Percentiles rank a stretch among this genome's conserved stretches.
Evolutionary conservation across 345 rosid species (phyloP).

Genomic region (Toxicodendron radicans): DNA sequence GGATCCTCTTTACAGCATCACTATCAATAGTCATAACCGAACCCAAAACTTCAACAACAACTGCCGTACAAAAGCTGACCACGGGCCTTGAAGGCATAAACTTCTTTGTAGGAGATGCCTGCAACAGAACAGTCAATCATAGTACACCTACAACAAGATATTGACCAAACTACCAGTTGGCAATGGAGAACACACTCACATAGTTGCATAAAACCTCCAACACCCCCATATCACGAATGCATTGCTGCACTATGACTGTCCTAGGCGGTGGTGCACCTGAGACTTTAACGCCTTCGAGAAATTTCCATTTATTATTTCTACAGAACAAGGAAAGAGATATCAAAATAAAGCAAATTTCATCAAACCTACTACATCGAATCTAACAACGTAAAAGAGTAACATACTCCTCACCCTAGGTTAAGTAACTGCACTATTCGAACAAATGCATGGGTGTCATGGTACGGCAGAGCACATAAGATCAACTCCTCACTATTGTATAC

Average conservation of each 20-base stretch:
- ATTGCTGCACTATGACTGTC: conserved; percentile 82
- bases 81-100: conserved; percentile 58
- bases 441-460: conserved; percentile 85
- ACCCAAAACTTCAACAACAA: conserved; percentile 74
- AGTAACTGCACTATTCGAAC: conserved; percentile 80
- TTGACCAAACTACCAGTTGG: conserved; percentile 6
- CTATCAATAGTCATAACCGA: conserved; percentile 53
- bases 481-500: conserved; percentile 73
- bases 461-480: conserved; percentile 76
- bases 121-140: conserved; percentile 24
- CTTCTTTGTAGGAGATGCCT: conserved; percentile 79
- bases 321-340: conserved; percentile 23
- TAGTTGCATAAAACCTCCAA: conserved; percentile 78
- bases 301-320: conserved; percentile 89
- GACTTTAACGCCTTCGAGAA: conserved; percentile 77
- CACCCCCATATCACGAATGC: conserved; percentile 76
- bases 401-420: conserved; percentile 58
- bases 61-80: conserved; percentile 78
- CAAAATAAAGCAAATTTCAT: conserved; percentile 8
- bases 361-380: not conserved
- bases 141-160: conserved; percentile 13
- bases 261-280: conserved; percentile 93
- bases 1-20: conserved; percentile 70
- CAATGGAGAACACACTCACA: conserved; percentile 47
- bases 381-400: not conserved